Evolutionary conservation across 2,329 filamentous ascomycete genomes (phyloP).

Genomic region (Pyrenochaeta sp.): DNA sequence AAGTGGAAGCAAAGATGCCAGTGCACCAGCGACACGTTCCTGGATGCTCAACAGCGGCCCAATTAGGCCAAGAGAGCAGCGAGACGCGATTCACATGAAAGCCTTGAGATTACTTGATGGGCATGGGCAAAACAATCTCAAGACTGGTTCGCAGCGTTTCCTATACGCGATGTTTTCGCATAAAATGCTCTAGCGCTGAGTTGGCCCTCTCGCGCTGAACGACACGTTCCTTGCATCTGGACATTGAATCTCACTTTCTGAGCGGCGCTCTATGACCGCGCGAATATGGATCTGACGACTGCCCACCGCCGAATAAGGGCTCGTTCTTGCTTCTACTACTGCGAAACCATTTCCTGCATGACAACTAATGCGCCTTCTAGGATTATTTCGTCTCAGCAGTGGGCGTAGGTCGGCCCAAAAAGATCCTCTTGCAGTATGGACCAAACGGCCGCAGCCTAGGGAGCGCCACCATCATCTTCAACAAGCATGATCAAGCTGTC

Average conservation of each 20-base stretch:
- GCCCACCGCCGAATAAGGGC: constrained; percentile 31
- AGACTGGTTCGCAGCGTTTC: constrained; percentile 25
- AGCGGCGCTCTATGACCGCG: constrained; percentile 31
- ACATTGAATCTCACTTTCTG: constrained; percentile 35
- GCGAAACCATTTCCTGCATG: constrained; percentile 45
- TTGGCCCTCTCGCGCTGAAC: constrained; percentile 22
- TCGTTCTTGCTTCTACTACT: constrained; percentile 35
- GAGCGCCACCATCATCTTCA: constrained; percentile 88
- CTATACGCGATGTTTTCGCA: constrained; percentile 14
- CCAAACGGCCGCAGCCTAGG: constrained; percentile 91
- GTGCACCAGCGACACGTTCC: constrained; percentile 22
- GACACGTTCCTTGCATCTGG: constrained; percentile 24
- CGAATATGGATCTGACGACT: constrained; percentile 34
- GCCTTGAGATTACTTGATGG: constrained; percentile 17
- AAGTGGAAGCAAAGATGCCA: constrained; percentile 23
- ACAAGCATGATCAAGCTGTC: constrained; percentile 79
- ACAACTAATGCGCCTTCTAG: constrained; percentile 79
- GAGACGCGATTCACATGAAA: constrained; percentile 24
- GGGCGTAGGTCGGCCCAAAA: constrained; percentile 90
- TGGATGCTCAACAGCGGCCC: constrained; percentile 20
- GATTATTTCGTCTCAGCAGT: constrained; percentile 93
- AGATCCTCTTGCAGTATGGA: constrained; percentile 90
- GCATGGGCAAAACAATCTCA: constrained; percentile 28
- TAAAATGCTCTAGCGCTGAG: constrained; percentile 14
- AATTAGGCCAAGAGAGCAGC: constrained; percentile 16